Percentiles rank a stretch among this genome's conserved stretches.
Evolutionary conservation across 768 basidiomycete species (phyloP).

Genomic region (Naganishia friedmannii): DNA sequence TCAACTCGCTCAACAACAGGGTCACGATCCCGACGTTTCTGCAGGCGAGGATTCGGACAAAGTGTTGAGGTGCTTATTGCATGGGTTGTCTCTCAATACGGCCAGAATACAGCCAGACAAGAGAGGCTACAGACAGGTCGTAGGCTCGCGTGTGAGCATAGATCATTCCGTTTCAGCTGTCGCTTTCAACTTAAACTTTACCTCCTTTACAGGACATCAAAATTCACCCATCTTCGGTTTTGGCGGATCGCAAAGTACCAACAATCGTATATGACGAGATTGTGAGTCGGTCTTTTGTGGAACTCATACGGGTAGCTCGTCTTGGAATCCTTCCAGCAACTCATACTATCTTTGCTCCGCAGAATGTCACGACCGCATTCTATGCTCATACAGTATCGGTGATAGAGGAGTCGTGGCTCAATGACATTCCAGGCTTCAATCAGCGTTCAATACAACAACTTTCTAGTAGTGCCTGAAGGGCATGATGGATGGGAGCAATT

Average conservation of each 20-base stretch:
- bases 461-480: conserved; percentile 1
- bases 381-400: conserved; percentile 90
- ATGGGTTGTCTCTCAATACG: conserved; percentile 75
- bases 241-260: conserved; percentile 75
- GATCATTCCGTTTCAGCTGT: background rate
- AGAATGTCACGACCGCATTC: conserved; percentile 57
- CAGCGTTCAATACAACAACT: conserved; percentile 22
- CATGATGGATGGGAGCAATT: background rate
- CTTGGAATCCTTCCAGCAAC: background rate
- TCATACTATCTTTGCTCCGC: background rate
- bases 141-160: conserved; percentile 51
- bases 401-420: conserved; percentile 62
- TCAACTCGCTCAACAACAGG: conserved; percentile 61
- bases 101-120: conserved; percentile 83
- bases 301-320: background rate
- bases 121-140: conserved; percentile 66
- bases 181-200: no score
- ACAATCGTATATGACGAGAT: conserved; percentile 92
- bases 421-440: conserved; percentile 37
- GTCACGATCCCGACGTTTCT: conserved; percentile 62
- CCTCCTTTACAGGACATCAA: conserved; percentile 61
- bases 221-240: conserved; percentile 81
- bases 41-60: conserved; percentile 66
- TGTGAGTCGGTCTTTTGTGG: conserved; percentile 64
- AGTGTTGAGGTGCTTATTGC: conserved; percentile 68